Evolutionary conservation across 2,329 filamentous ascomycete genomes (phyloP), one percentile per base, ranked within the genome.

Genomic region (Amauroascus niger): DNA sequence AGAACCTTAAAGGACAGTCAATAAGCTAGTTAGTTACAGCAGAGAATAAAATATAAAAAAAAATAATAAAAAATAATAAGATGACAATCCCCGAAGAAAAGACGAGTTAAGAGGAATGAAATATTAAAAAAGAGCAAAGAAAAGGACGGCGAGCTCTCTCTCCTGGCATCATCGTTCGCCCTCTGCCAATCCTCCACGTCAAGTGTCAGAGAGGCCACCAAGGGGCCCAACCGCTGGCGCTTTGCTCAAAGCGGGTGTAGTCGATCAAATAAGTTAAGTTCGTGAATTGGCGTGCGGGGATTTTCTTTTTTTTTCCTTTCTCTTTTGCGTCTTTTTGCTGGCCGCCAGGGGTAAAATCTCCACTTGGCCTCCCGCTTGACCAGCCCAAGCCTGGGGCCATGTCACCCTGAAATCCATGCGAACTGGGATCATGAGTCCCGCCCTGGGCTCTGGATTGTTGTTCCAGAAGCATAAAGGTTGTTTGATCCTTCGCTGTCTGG

Each of bases 301-400:
- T 50, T 50, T 49, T 22, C 13, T 37, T 32, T 18, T 9, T 35
- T 32, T 39, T 18, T 20, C 14, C n/a, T 6, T 13, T 18, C 33
- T 24, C n/a, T 6, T 13, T 26, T 13, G 26, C 20, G 13, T 13
- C 18, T 41, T 20, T 24, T 24, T 26, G 32, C 24, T 20, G 20
- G 24, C 8, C n/a, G 33, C 24, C 48, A 50, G 48, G 48, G 48
- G 48, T 41, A 50, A 50, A 43, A 32, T n/a, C 35, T 43, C 48
- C 48, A 50, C 48, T 50, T 50, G 24, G 48, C 16, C 14, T 50
- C 37, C 48, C 48, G 48, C 48, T 41, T 40, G 35, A n/a, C n/a
- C 24, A 4, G 30, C 22, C 24, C 35, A 48, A 37, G 26, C 30
- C 32, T n/a, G 5, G n/a, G n/a, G 22, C 24, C 45, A 48, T 50